Base-by-base conservation (phyloP, 306 rosid genomes). In the Senna tora region DNA sequence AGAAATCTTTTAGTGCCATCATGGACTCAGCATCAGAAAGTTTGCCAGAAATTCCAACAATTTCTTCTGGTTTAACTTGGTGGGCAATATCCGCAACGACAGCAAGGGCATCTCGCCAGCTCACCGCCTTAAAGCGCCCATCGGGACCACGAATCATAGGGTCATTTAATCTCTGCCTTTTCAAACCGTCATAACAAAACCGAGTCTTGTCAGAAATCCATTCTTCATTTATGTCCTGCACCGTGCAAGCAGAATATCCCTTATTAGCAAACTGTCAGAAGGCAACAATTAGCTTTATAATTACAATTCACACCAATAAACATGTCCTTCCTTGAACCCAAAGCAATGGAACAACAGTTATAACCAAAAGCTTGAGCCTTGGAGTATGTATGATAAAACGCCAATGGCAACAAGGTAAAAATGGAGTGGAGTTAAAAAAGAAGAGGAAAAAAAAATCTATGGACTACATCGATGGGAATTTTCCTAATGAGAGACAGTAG, bases 171-270 rank as follows among this genome's bases (percentile, higher is more conserved):
- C 99, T 91, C 82, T 94, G 99, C 81, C 99, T 94, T 85, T 94
- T 94, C 81, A 94, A 90, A 77, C 99, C 99, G 71, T 94, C 99
- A 76, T 91, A 94, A 75, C 92, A 89, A 63, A 94, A 94, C 47
- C 97, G 97, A 76, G 97, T 94, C 79, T 94, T 94, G 78, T 94
- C 99, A 28, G 99, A 94, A 82, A 94, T 91, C 97, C 99, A 94
- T 77, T 94, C 99, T 81, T 94, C 99, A 81, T 94, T 94, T 77
- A 94, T 89, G 81, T 91, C 97, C 99, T 94, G 86, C 58, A 76
- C 65, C 13, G 22, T 53, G 46, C 68, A 79, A 79, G 65, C 47
- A 43, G 70, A 70, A 55, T 19, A 49, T 43, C 51, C 67, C 36
- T 41, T 49, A 60, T 68, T 22, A 45, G 39, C 51, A 42, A 63